Evolutionary conservation across 768 basidiomycete genomes (phyloP), one percentile per base, ranked within the genome.

Genomic region (Suillus placidus): DNA sequence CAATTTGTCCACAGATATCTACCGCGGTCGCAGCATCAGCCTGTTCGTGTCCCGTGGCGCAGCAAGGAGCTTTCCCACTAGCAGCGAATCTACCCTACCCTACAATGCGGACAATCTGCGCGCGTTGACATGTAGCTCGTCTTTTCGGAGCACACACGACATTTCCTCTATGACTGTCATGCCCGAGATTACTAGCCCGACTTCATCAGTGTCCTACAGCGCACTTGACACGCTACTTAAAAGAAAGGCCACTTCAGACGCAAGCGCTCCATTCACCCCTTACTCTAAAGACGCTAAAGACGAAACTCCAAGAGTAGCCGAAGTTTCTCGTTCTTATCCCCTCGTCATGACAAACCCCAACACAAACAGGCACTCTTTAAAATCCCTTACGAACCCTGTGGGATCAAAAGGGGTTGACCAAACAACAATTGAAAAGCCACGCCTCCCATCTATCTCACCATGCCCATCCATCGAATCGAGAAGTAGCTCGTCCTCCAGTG

Each of bases 201-300:
- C 73, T 71, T 74, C 76, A 73, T 77, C 77, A 54, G 65, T 77
- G 68, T 77, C 76, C 10, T 63, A 69, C 62, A 71, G 62, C 60
- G 72, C 74, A 66, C 66, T 77, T 62, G 76, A 78, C 64, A 68
- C 64, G 67, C 68, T 77, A 74, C 77, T 76, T 77, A 77, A 77
- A 51, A 68, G 68, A 32, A 74, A 75, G 62, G 37, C 66, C 38
- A 64, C 72, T 66, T 67, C 63, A 65, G 73, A 70, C 47, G 35
- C 61, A 64, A 63, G 63, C 20, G 34, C 60, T 65, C 58, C 69
- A 64, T 38, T 58, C 42, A 13, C 43, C 55, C 32, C 54, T 40
- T 54, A 67, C 63, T 52, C 62, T n/a, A 60, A 37, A 57, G 70
- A 76, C 62, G 63, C 38, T 52, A 65, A 68, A 60, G 63, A 57